Conservation (phyloP, 108 stramenopile genomes). For the Nannochloropsis salina region DNA sequence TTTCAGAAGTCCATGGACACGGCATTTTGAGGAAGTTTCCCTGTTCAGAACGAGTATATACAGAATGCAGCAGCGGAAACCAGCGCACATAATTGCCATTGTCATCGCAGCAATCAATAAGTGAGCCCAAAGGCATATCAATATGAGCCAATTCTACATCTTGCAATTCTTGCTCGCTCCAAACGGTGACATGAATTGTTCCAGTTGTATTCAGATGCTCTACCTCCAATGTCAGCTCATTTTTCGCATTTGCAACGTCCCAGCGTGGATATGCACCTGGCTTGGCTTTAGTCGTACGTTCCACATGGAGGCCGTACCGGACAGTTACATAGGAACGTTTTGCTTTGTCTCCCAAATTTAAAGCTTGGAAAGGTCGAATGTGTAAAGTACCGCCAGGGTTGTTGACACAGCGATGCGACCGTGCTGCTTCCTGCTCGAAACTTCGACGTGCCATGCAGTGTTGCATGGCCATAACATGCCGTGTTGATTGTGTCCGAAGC, state of each 20-base stretch:
- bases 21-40: neutral
- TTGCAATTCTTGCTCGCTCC: neutral
- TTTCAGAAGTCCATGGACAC: constrained; percentile 19
- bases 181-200: neutral
- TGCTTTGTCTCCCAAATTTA: neutral
- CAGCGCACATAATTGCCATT: neutral
- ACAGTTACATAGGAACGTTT: neutral
- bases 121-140: neutral
- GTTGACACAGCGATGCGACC: neutral
- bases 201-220: neutral
- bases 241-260: neutral
- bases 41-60: neutral
- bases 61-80: constrained; percentile 1
- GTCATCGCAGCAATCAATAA: constrained; percentile 1
- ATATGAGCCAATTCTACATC: neutral
- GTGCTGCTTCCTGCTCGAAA: neutral
- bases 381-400: constrained; percentile 1
- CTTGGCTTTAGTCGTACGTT: neutral
- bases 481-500: neutral
- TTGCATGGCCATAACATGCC: neutral
- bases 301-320: neutral
- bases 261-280: neutral
- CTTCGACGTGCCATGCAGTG: neutral
- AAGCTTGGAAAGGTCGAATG: constrained; percentile 11
- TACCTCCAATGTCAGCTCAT: neutral